A percentile compares a stretch with the other conserved stretches of the same genome.
Evolutionary conservation across 805 yeast species (phyloP).

Genomic region (Candida boleticola): DNA sequence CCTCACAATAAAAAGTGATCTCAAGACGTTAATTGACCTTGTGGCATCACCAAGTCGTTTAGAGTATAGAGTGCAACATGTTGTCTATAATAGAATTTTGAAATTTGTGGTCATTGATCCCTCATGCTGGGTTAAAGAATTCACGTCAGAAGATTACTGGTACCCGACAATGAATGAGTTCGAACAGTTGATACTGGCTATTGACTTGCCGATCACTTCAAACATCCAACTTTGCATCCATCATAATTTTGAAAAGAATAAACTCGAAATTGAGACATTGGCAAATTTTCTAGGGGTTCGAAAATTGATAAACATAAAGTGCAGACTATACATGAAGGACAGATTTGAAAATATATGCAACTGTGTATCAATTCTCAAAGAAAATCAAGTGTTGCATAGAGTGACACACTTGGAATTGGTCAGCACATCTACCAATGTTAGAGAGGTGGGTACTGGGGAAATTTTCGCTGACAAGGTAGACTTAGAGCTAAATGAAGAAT

Average conservation of each 20-base stretch:
- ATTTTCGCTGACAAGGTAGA: not conserved
- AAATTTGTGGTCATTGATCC: slow-evolving; percentile 6
- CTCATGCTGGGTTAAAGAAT: slow-evolving; percentile 6
- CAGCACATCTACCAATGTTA: not conserved
- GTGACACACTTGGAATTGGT: slow-evolving; percentile 1
- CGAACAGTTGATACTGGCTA: not conserved
- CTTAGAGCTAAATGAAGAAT: not conserved
- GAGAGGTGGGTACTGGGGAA: not conserved
- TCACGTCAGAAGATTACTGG: slow-evolving; percentile 4
- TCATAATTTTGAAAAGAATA: slow-evolving; percentile 2
- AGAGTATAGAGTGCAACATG: not conserved
- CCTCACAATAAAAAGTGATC: slow-evolving; percentile 3
- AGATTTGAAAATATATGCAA: not conserved
- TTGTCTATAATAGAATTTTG: not conserved
- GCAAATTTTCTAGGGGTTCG: not conserved
- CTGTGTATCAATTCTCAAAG: slow-evolving; percentile 1
- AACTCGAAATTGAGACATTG: not conserved
- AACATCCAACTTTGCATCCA: slow-evolving; percentile 4
- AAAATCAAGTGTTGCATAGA: not conserved
- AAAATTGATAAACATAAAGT: not conserved
- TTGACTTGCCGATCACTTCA: not conserved
- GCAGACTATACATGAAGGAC: slow-evolving; percentile 4
- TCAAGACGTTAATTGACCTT: not conserved
- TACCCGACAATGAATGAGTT: slow-evolving; percentile 3
- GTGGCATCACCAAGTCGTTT: not conserved